Evolutionary conservation across 257 asterid species (phyloP).

Genomic region (Dorcoceras hygrometricum): DNA sequence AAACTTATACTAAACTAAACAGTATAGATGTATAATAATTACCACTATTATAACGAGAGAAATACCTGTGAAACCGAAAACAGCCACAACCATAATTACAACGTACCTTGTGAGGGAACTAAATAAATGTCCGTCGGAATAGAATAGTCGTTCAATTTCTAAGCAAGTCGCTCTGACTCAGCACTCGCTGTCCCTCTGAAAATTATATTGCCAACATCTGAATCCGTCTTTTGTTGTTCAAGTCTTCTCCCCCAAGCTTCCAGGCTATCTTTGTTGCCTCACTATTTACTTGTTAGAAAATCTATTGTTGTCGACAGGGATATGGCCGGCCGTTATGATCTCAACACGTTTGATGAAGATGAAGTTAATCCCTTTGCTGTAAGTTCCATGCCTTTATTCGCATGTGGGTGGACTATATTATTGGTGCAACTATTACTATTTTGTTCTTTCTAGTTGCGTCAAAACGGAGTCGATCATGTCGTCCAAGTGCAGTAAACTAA

Average conservation of each 20-base stretch:
- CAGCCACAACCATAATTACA: background rate
- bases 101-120: too few relatives aligned
- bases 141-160: background rate
- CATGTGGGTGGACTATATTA: background rate
- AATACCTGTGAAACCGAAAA: too few relatives aligned
- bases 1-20: too few relatives aligned
- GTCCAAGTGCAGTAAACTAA: conserved; percentile 13
- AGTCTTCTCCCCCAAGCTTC: background rate
- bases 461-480: conserved; percentile 1
- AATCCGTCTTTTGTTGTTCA: background rate
- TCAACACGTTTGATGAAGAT: conserved; percentile 27
- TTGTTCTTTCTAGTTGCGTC: background rate
- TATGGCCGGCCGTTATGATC: background rate
- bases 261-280: background rate
- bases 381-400: conserved; percentile 18
- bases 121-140: too few relatives aligned
- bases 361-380: conserved; percentile 64
- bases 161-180: background rate
- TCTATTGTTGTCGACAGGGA: too few relatives aligned
- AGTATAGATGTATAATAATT: too few relatives aligned
- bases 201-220: background rate
- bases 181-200: background rate
- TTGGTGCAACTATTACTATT: background rate
- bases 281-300: too few relatives aligned
- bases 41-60: too few relatives aligned